phyloP scores from a whole-genome alignment of 208 protist species.

The Herpetomonas tarakana region DNA sequence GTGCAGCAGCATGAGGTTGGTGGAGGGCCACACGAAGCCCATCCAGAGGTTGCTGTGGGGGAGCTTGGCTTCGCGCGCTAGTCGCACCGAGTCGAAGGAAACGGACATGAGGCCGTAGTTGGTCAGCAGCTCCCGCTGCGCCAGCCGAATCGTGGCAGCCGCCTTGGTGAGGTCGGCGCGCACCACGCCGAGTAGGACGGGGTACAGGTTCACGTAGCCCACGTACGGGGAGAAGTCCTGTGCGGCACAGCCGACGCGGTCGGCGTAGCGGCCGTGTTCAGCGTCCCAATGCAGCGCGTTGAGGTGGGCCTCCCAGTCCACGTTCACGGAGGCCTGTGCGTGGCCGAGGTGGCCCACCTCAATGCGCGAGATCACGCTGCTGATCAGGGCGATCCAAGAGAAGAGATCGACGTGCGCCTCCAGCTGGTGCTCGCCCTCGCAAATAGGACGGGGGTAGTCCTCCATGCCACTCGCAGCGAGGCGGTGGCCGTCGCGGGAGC shows the following conservation, averaged over 20 bases:
- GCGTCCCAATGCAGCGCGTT: constrained; percentile 74
- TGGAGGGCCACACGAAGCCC: constrained; percentile 65
- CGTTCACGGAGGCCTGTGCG: constrained; percentile 35
- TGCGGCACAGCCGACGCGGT: constrained; percentile 51
- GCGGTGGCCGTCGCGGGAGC: constrained; percentile 47
- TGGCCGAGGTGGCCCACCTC: constrained; percentile 43
- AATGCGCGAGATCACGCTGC: constrained; percentile 51
- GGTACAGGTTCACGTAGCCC: constrained; percentile 77
- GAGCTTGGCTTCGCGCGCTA: constrained; percentile 38
- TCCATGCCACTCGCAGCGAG: constrained; percentile 75
- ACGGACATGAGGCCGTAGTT: constrained; percentile 74
- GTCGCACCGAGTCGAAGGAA: constrained; percentile 56
- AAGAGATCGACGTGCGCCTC: constrained; percentile 85
- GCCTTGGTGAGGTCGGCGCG: constrained; percentile 31
- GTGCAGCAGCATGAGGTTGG: constrained; percentile 63
- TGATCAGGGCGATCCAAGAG: constrained; percentile 75
- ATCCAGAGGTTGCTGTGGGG: constrained; percentile 67
- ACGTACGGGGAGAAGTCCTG: constrained; percentile 64
- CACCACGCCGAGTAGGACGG: constrained; percentile 62
- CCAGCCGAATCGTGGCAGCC: constrained; percentile 41
- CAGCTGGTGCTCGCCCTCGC: constrained; percentile 36
- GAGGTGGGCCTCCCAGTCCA: constrained; percentile 73
- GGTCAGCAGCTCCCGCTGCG: constrained; percentile 41
- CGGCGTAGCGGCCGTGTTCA: constrained; percentile 49
- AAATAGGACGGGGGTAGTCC: constrained; percentile 73